Percentiles rank a stretch among this genome's conserved stretches.
Conservation (phyloP, 805 yeast genomes). For the Diddensiella transvaalensis region DNA sequence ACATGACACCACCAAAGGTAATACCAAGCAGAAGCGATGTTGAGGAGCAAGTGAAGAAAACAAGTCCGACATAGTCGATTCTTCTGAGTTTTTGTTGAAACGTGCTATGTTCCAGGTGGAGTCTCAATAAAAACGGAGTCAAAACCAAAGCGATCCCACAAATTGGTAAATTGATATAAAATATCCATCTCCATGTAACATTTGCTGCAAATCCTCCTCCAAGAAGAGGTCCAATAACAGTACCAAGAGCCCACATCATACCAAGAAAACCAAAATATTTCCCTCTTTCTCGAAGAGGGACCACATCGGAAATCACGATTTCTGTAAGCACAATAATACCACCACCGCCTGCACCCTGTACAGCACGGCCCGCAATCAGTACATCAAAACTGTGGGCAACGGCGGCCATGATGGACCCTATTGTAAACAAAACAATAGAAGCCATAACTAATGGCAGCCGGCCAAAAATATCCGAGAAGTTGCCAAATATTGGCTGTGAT, state of each 20-base stretch:
- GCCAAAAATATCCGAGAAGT: conserved; percentile 41
- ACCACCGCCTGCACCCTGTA: conserved; percentile 56
- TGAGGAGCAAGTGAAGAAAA: conserved; percentile 41
- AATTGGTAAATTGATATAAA: conserved; percentile 44
- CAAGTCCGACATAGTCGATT: conserved; percentile 50
- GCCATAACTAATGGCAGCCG: conserved; percentile 41
- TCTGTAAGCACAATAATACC: conserved; percentile 51
- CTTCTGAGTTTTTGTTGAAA: conserved; percentile 37
- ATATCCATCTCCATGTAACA: conserved; percentile 51
- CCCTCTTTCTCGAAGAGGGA: conserved; percentile 10
- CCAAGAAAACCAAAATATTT: not conserved
- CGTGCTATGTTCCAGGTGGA: conserved; percentile 45
- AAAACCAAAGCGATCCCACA: conserved; percentile 35
- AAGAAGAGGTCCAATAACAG: conserved; percentile 51
- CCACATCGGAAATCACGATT: conserved; percentile 46
- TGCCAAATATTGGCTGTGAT: conserved; percentile 16
- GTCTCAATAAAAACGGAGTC: conserved; percentile 42
- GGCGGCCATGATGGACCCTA: conserved; percentile 56
- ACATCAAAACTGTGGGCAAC: conserved; percentile 36
- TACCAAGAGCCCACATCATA: conserved; percentile 18
- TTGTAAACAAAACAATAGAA: conserved; percentile 51
- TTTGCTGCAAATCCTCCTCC: conserved; percentile 44
- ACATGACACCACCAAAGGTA: conserved; percentile 52
- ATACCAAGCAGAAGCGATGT: conserved; percentile 47
- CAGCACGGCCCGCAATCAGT: conserved; percentile 36